Conservation (phyloP, 176 grass and related monocot genomes). For the Juncus effusus region DNA sequence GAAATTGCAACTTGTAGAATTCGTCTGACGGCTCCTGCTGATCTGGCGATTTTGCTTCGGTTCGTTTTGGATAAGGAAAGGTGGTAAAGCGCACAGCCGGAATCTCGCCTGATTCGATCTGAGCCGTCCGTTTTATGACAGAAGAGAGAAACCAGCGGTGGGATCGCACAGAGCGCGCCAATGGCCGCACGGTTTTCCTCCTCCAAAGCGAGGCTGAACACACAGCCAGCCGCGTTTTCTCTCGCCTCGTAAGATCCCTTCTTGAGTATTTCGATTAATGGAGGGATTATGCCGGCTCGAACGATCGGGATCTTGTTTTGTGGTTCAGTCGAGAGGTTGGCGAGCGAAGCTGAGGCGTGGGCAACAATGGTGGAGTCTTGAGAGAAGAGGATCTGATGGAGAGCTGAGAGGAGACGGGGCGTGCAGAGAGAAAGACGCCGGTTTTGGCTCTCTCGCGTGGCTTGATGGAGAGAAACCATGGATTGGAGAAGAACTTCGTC, state of each 20-base stretch:
- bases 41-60: slow-evolving; percentile 57
- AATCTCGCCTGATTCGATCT: slow-evolving; percentile 47
- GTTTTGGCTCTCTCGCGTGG: slow-evolving; percentile 31
- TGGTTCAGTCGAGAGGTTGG: slow-evolving; percentile 36
- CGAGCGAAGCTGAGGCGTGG: slow-evolving; percentile 33
- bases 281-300: slow-evolving; percentile 31
- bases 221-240: slow-evolving; percentile 64
- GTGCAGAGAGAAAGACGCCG: slow-evolving; percentile 36
- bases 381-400: slow-evolving; percentile 32
- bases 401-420: slow-evolving; percentile 29
- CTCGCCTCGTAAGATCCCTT: slow-evolving; percentile 41
- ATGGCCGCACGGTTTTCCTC: slow-evolving; percentile 92
- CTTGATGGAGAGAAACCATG: slow-evolving; percentile 25
- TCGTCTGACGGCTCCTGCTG: slow-evolving; percentile 41
- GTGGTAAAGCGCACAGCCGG: slow-evolving; percentile 84
- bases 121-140: slow-evolving; percentile 18
- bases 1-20: slow-evolving; percentile 43
- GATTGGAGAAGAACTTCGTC: slow-evolving; percentile 10
- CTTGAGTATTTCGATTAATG: slow-evolving; percentile 37
- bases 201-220: slow-evolving; percentile 65
- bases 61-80: slow-evolving; percentile 64
- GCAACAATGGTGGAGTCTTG: slow-evolving; percentile 11
- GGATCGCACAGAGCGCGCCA: slow-evolving; percentile 73
- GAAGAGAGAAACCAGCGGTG: slow-evolving; percentile 61
- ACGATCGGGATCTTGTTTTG: slow-evolving; percentile 36